Base-by-base conservation (phyloP, 2,329 filamentous ascomycete genomes). In the Colletotrichum tanaceti region DNA sequence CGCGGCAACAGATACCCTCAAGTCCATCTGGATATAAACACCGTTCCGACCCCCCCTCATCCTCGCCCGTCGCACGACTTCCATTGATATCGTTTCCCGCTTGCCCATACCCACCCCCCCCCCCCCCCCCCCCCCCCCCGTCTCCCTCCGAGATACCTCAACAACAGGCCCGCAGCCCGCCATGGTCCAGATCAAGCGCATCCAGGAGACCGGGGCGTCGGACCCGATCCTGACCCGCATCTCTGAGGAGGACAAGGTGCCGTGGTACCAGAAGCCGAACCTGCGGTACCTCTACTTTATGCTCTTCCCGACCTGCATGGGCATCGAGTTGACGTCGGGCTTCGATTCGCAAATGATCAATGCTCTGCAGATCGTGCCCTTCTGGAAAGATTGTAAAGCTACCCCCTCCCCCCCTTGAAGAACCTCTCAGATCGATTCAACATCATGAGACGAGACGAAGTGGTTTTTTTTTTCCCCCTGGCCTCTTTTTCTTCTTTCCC, bases 181-280 rank as follows among this genome's bases (percentile, higher is more conserved):
- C 35, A 71, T 71, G 67, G 70, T 70, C 5, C 50, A 61, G 22
- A 46, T 70, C 47, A 70, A 69, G 47, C 66, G 65, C 24, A 24
- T 35, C 14, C 63, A 66, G 20, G 70, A 68, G 59, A 59, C 68
- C 63, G 70, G 63, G 55, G 70, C 72, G 38, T 63, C 72, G 53
- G 74, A 78, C 73, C 67, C 77, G 68, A 53, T 79, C 65, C 72
- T 79, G 70, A 78, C 77, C 14, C 77, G 75, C 66, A 71, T 72
- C 49, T 71, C 71, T 4, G 70, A 77, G 68, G 78, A 80, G 72
- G 81, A 83, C 71, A 81, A 76, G 72, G 76, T 79, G 39, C 77
- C 77, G 64, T 89, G 86, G 86, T 89, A 84, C 78, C 82, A 81
- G 73, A 90, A 90, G 76, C 85, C 84, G 0, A 89, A 90, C 71